Conservation (phyloP, 495 filamentous ascomycete genomes). For the Amniculicola lignicola region DNA sequence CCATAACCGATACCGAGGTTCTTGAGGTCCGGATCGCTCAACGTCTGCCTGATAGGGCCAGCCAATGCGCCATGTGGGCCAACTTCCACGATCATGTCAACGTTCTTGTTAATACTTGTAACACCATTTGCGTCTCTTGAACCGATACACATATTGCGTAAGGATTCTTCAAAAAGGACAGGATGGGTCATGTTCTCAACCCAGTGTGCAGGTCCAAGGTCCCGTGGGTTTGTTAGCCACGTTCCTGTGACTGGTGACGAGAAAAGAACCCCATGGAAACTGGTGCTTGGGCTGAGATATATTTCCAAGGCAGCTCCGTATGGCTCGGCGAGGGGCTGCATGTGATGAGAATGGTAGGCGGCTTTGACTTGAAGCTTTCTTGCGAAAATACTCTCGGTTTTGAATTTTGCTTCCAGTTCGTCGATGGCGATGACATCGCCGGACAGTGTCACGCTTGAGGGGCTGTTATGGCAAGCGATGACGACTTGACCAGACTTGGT, state of each 20-base stretch:
- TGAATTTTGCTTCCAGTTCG: not conserved
- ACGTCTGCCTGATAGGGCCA: not conserved
- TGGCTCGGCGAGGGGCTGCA: constrained; percentile 33
- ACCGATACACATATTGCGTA: not conserved
- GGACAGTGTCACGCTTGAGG: constrained; percentile 5
- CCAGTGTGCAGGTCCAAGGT: constrained; percentile 25
- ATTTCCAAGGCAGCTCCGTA: constrained; percentile 14
- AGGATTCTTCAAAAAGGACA: constrained; percentile 8
- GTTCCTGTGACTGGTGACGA: constrained; percentile 1
- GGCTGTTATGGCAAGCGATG: constrained; percentile 17
- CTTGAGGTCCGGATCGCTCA: not conserved
- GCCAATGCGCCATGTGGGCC: constrained; percentile 2
- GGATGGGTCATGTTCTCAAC: constrained; percentile 3
- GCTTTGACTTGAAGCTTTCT: constrained; percentile 33
- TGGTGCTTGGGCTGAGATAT: too few species aligned
- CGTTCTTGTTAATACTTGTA: not conserved
- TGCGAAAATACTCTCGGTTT: constrained; percentile 25
- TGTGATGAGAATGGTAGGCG: constrained; percentile 44
- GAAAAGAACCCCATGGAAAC: not conserved
- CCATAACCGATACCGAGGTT: not conserved
- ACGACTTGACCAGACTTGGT: not conserved
- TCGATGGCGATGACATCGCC: constrained; percentile 1
- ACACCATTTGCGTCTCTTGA: not conserved
- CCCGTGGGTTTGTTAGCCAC: constrained; percentile 22
- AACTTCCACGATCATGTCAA: constrained; percentile 27